Evolutionary conservation across 2,329 filamentous ascomycete species (phyloP).

Genomic region (Mycosphaerella arachidis): DNA sequence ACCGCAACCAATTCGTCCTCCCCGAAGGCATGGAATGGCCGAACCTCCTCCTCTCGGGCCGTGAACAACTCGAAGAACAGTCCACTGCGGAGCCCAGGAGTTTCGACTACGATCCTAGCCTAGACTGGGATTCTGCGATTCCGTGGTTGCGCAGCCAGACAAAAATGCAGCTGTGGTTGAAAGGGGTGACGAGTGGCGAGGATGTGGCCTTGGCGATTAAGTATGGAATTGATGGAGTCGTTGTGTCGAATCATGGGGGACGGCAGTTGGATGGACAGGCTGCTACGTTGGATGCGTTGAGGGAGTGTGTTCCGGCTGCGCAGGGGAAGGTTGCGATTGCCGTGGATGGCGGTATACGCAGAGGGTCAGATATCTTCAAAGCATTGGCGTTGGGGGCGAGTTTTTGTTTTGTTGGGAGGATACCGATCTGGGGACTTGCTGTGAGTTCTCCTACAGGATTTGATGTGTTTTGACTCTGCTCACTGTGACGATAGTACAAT

Average conservation of each 20-base stretch:
- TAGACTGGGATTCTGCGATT: conserved; percentile 45
- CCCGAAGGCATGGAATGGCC: conserved; percentile 17
- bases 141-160: conserved; percentile 46
- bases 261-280: conserved; percentile 54
- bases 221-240: conserved; percentile 36
- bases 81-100: conserved; percentile 14
- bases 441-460: background rate
- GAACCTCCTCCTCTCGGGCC: conserved; percentile 24
- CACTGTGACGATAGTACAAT: conserved; percentile 13
- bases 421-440: conserved; percentile 47
- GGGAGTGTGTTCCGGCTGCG: conserved; percentile 35
- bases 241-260: conserved; percentile 55
- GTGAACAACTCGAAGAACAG: conserved; percentile 25
- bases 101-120: conserved; percentile 35
- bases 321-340: conserved; percentile 26
- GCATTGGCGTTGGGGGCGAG: conserved; percentile 49
- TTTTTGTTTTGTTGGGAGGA: conserved; percentile 45
- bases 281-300: conserved; percentile 50
- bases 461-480: background rate
- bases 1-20: conserved; percentile 48
- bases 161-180: conserved; percentile 46
- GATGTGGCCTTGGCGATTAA: conserved; percentile 43
- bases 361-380: conserved; percentile 55
- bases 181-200: conserved; percentile 38
- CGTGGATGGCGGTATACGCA: conserved; percentile 55